Conservation (phyloP, 2,329 filamentous ascomycete genomes). For the Phaeophleospora eucalypticola region DNA sequence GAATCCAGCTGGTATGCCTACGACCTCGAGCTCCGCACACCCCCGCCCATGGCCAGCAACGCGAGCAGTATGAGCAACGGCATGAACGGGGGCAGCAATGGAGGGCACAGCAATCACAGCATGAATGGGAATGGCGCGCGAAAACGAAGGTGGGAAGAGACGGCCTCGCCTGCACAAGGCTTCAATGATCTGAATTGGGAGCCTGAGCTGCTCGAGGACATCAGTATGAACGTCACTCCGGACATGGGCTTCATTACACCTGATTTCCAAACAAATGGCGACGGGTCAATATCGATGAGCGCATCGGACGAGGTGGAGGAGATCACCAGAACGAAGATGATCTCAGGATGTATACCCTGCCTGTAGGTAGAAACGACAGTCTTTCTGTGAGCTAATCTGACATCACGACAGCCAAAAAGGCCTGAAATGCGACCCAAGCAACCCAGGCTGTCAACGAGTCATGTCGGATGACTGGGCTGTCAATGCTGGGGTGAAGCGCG, state of each 20-base stretch:
- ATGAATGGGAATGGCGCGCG: constrained; percentile 13
- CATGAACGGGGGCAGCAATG: constrained; percentile 11
- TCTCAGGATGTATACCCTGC: constrained; percentile 33
- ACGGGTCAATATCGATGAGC: constrained; percentile 6
- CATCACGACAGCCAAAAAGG: constrained; percentile 25
- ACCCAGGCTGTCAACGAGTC: constrained; percentile 25
- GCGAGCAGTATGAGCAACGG: constrained; percentile 11
- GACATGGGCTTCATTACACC: constrained; percentile 11
- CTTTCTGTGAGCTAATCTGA: constrained; percentile 3
- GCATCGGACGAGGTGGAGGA: constrained; percentile 17
- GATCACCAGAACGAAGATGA: constrained; percentile 25
- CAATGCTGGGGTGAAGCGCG: constrained; percentile 19
- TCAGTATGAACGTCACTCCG: constrained; percentile 4
- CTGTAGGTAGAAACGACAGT: constrained; percentile 21
- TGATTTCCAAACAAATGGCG: constrained; percentile 12
- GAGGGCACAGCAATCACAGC: constrained; percentile 3
- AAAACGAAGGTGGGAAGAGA: constrained; percentile 21
- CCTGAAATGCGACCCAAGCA: constrained; percentile 26
- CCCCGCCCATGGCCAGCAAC: constrained; percentile 15
- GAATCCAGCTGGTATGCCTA: constrained; percentile 16
- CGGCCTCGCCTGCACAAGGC: constrained; percentile 13
- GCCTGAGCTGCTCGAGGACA: constrained; percentile 5
- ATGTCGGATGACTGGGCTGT: constrained; percentile 30
- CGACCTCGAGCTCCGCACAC: constrained; percentile 21
- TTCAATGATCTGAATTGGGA: constrained; percentile 8